A percentile compares a stretch with the other conserved stretches of the same genome.
These are phyloP conservation scores for Tricholomella constricta DNA, from an alignment of 768 basidiomycete genomes.

Conservation along the genomic window DNA sequence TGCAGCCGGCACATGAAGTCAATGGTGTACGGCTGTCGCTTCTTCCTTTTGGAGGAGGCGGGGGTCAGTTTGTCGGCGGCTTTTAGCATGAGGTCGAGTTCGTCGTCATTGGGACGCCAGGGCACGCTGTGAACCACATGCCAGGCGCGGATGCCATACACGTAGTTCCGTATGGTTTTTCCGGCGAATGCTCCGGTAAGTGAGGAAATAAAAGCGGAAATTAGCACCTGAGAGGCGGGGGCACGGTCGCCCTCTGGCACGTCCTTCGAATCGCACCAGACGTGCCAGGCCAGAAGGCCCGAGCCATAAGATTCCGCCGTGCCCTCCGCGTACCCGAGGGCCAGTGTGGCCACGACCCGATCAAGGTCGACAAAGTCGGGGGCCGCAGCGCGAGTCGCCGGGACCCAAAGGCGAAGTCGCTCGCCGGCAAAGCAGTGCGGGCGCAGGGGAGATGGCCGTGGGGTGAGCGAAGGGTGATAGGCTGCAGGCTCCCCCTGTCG, in stretches of 20 bases:
- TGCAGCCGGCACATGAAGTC: background rate
- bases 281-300: too few relatives aligned
- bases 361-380: too few relatives aligned
- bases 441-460: too few relatives aligned
- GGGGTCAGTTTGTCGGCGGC: slow-evolving; percentile 34
- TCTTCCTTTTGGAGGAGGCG: slow-evolving; percentile 24
- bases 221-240: slow-evolving; percentile 24
- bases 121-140: slow-evolving; percentile 41
- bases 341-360: too few relatives aligned
- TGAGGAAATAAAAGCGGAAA: slow-evolving; percentile 32
- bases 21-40: slow-evolving; percentile 31
- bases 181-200: slow-evolving; percentile 34
- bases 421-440: too few relatives aligned
- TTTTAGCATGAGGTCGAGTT: slow-evolving; percentile 29
- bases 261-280: slow-evolving; percentile 36
- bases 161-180: slow-evolving; percentile 36
- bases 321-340: too few relatives aligned
- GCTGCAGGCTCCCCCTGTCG: too few relatives aligned
- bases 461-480: too few relatives aligned
- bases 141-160: slow-evolving; percentile 44
- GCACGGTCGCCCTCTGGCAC: slow-evolving; percentile 28
- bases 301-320: too few relatives aligned
- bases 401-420: too few relatives aligned
- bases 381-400: too few relatives aligned
- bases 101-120: slow-evolving; percentile 28